Base-by-base conservation (phyloP, 176 grass and related monocot genomes). In the Aegilops umbellulata region DNA sequence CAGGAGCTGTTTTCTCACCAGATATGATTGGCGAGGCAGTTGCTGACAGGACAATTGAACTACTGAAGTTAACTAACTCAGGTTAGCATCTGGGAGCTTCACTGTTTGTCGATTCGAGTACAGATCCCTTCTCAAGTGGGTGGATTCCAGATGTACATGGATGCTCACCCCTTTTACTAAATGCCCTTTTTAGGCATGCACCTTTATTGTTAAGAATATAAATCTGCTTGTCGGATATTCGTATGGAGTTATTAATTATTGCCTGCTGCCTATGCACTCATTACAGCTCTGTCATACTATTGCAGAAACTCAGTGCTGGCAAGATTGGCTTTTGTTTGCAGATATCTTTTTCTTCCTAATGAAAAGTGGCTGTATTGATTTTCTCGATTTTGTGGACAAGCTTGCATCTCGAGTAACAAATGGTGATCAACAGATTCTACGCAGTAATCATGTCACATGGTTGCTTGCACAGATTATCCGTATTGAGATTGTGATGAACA, bases 301-400 rank as follows among this genome's bases (percentile, higher is more conserved):
- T 86, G 83, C 92, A 98, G 97, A 94, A 30, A 79, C 86, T 87
- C 92, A 92, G 42, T 98, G 91, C 85, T 98, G 97, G 97, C 97
- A 94, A 79, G 97, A 98, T 60, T 98, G 97, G 97, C 93, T 98
- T 86, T 74, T 94, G 79, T 98, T 98, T 57, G 94, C 94, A 38
- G 97, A 98, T 82, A 96, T 98, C 55, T 98, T 94, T 92, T 96
- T 96, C 93, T 98, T 98, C 80, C 90, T 96, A 63, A 98, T 98
- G 97, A 98, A 98, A 88, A 98, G 90, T 80, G 97, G 97, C 23
- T 94, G 94, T 81, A 98, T 98, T 39, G 97, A 98, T 86, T 98
- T 98, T 89, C 92, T 98, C 63, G 88, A 98, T 89, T 93, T 98
- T 85, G 92, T 98, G 70, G 92, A 98, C 87, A 96, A 98, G 77